Conservation (phyloP, 805 yeast genomes). For the Suhomyces prunicola region DNA sequence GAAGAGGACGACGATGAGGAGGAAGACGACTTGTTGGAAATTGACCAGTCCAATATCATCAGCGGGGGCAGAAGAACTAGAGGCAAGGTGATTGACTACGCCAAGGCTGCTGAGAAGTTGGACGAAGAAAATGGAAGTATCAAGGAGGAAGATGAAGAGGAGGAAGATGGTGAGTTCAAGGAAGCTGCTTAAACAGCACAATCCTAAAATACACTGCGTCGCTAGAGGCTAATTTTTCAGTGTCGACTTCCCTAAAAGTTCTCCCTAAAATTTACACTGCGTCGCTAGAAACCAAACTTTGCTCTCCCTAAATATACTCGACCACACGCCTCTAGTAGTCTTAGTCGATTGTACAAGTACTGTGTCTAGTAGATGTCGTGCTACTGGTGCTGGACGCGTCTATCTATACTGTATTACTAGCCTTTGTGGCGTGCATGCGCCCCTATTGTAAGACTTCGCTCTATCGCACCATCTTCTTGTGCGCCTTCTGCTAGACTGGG, state of each 20-base stretch:
- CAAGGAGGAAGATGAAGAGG: slow-evolving; percentile 41
- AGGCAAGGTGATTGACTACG: slow-evolving; percentile 82
- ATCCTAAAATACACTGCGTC: neutral
- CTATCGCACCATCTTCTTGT: neutral
- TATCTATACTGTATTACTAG: neutral
- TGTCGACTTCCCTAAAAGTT: too few species aligned
- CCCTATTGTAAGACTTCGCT: neutral
- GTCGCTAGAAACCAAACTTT: neutral
- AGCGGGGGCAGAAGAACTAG: slow-evolving; percentile 86
- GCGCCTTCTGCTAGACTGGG: neutral
- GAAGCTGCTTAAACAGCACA: neutral
- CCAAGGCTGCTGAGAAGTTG: slow-evolving; percentile 72
- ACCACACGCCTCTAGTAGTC: neutral
- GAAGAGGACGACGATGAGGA: slow-evolving; percentile 61
- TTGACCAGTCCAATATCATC: slow-evolving; percentile 80
- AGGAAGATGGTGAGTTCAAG: slow-evolving; percentile 9
- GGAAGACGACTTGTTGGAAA: slow-evolving; percentile 76
- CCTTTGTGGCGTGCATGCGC: neutral
- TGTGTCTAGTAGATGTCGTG: neutral
- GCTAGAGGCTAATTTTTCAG: neutral
- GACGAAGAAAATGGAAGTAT: slow-evolving; percentile 45
- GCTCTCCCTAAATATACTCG: neutral
- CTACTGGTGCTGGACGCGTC: slow-evolving; percentile 1
- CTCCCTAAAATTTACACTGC: neutral
- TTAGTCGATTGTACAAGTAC: neutral